These are phyloP conservation scores for Naganishia antarctica DNA, from an alignment of 768 basidiomycete genomes.

Conservation along the genomic window DNA sequence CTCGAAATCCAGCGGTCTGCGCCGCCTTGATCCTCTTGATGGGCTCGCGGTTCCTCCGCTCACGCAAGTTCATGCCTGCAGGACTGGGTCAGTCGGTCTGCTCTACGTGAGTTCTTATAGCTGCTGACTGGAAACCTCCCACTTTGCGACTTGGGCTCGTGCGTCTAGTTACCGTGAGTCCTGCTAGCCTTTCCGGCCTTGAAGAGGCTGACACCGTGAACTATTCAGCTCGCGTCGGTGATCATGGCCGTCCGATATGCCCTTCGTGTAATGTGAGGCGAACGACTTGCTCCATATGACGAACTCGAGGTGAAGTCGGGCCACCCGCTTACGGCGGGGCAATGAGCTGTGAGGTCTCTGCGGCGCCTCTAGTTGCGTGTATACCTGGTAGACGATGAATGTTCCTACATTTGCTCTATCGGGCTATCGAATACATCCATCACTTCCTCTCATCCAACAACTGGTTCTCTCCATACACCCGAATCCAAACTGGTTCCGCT, in stretches of 20 bases:
- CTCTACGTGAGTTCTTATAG: not conserved
- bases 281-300: too few species aligned
- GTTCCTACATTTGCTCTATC: too few species aligned
- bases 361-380: too few species aligned
- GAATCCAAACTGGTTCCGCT: too few species aligned
- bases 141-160: not conserved
- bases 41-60: slow-evolving; percentile 30
- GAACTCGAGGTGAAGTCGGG: too few species aligned
- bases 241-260: slow-evolving; percentile 32
- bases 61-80: slow-evolving; percentile 35
- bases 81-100: slow-evolving; percentile 25
- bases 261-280: slow-evolving; percentile 25
- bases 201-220: not conserved
- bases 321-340: too few species aligned
- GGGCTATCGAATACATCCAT: too few species aligned
- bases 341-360: too few species aligned
- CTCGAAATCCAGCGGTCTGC: slow-evolving; percentile 17
- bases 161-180: slow-evolving; percentile 19
- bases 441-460: too few species aligned
- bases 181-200: not conserved
- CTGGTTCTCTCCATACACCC: too few species aligned
- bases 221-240: slow-evolving; percentile 29
- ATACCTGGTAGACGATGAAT: too few species aligned
- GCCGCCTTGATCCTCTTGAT: slow-evolving; percentile 30
- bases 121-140: not conserved